A percentile compares a stretch with the other conserved stretches of the same genome.
Evolutionary conservation across 164 flowering plant genomes (phyloP).

Genomic region (Berberis vulgaris): DNA sequence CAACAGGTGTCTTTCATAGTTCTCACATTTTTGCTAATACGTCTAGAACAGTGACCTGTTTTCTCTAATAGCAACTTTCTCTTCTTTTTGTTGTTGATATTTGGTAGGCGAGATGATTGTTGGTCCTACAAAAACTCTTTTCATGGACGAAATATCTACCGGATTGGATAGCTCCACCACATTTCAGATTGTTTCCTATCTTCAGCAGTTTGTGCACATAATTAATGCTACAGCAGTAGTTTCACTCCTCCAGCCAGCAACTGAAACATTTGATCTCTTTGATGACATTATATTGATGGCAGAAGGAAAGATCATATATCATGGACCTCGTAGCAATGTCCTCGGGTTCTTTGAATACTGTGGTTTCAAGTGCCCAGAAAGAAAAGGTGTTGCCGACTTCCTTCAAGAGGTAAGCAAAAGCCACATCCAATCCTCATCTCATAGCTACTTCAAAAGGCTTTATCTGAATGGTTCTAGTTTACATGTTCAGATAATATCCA

Average conservation of each 20-base stretch:
- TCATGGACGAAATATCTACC: slow-evolving; percentile 50
- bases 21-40: too few relatives aligned
- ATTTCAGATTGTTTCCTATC: slow-evolving; percentile 35
- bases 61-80: too few relatives aligned
- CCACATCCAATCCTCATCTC: background rate
- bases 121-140: slow-evolving; percentile 33
- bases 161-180: slow-evolving; percentile 50
- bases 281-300: slow-evolving; percentile 43
- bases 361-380: slow-evolving; percentile 37
- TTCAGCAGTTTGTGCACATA: slow-evolving; percentile 30
- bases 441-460: background rate
- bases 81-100: background rate
- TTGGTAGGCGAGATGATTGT: slow-evolving; percentile 37
- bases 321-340: slow-evolving; percentile 29
- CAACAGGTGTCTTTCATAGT: background rate
- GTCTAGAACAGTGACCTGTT: too few relatives aligned
- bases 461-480: background rate
- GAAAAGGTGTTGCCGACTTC: slow-evolving; percentile 43
- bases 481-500: slow-evolving; percentile 27
- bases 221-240: slow-evolving; percentile 26
- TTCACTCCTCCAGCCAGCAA: slow-evolving; percentile 7
- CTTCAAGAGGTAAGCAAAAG: slow-evolving; percentile 29
- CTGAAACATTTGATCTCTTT: slow-evolving; percentile 37
- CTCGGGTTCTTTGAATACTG: slow-evolving; percentile 30
- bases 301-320: slow-evolving; percentile 35